Conservation (phyloP, 805 yeast species). For the Zygotorulaspora danielsina region DNA sequence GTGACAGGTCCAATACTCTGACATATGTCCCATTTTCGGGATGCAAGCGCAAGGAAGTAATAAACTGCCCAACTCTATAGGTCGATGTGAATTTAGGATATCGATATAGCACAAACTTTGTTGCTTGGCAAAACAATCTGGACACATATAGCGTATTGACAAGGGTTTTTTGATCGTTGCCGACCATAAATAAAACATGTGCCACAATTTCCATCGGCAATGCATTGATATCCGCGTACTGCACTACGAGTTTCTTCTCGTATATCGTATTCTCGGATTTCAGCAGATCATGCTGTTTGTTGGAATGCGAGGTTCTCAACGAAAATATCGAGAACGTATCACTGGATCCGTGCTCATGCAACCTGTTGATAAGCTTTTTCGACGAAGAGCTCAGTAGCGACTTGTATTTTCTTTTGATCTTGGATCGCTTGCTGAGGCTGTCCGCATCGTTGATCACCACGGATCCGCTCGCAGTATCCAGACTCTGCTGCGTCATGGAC, state of each 20-base stretch:
- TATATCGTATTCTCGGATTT: constrained; percentile 8
- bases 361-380: constrained; percentile 31
- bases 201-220: constrained; percentile 36
- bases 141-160: constrained; percentile 49
- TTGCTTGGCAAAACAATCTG: constrained; percentile 46
- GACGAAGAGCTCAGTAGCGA: constrained; percentile 26
- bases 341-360: constrained; percentile 33
- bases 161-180: constrained; percentile 30
- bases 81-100: constrained; percentile 59
- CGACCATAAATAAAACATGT: constrained; percentile 22
- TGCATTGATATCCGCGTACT: constrained; percentile 23
- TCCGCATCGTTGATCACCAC: constrained; percentile 5
- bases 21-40: constrained; percentile 55
- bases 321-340: constrained; percentile 34
- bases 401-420: constrained; percentile 25
- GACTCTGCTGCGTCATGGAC: constrained; percentile 3
- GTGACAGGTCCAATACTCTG: constrained; percentile 54
- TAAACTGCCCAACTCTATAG: constrained; percentile 75
- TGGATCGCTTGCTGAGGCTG: constrained; percentile 17
- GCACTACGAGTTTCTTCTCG: constrained; percentile 9
- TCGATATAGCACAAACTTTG: constrained; percentile 53
- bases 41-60: constrained; percentile 57
- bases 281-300: constrained; percentile 9
- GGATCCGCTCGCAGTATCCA: constrained; percentile 3
- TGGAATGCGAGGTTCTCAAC: constrained; percentile 21